phyloP scores from a whole-genome alignment of 2,329 filamentous ascomycete species.

The Bipolaris gigantea region DNA sequence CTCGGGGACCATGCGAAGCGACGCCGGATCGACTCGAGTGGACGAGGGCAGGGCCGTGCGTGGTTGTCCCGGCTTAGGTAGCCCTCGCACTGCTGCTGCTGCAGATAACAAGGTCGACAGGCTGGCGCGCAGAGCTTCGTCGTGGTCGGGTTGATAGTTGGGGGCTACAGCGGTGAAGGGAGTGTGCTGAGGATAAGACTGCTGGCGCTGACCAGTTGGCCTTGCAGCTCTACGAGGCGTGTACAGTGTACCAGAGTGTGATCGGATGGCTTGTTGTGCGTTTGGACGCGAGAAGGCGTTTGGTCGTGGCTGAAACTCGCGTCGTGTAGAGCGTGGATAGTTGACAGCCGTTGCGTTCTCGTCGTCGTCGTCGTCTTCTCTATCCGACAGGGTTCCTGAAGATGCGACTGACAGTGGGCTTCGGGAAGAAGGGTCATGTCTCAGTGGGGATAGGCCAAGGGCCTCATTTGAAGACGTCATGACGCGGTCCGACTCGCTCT shows the following conservation, averaged over 20 bases:
- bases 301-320: constrained; percentile 78
- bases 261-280: constrained; percentile 45
- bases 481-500: constrained; percentile 80
- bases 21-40: constrained; percentile 52
- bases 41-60: constrained; percentile 39
- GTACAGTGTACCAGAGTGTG: constrained; percentile 52
- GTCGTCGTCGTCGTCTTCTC: constrained; percentile 36
- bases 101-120: constrained; percentile 96
- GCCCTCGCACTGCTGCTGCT: constrained; percentile 81
- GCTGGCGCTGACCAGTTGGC: constrained; percentile 42
- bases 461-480: constrained; percentile 67
- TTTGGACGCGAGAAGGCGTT: constrained; percentile 91
- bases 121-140: constrained; percentile 87
- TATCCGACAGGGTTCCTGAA: constrained; percentile 44
- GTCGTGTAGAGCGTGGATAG: constrained; percentile 55
- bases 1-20: constrained; percentile 63
- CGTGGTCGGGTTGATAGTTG: constrained; percentile 81
- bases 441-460: constrained; percentile 45
- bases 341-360: constrained; percentile 85
- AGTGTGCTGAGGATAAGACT: constrained; percentile 53
- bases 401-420: constrained; percentile 38
- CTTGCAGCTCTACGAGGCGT: constrained; percentile 45
- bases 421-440: constrained; percentile 33
- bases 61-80: constrained; percentile 63
- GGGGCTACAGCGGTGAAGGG: constrained; percentile 72